Base-by-base conservation (phyloP, 768 basidiomycete species). In the Pulveroboletus sp. region DNA sequence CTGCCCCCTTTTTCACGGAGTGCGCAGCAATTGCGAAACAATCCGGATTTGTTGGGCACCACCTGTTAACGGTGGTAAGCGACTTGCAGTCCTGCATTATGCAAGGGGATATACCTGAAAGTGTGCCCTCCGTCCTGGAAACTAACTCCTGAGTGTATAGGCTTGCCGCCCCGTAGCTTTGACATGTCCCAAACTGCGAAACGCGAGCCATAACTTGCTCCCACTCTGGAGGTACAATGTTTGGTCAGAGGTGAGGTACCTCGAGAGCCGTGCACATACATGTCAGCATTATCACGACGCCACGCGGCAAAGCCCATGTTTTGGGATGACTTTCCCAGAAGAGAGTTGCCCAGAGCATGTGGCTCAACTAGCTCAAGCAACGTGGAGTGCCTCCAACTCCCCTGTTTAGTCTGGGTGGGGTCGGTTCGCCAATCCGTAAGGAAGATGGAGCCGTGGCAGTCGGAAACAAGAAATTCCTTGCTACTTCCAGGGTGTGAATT, bases 401-500 rank as follows among this genome's bases (percentile, higher is more conserved):
- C 77, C 47, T 74, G 73, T 47, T 76, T 77, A 17, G 67, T 69
- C 47, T 60, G 76, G 11, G 76, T 75, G 1, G 83, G 83, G 60
- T 89, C 85, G 6, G 83, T 78, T 47, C 85, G 80, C 89, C 89
- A 92, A 69, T 92, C 87, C n/a, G 83, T 81, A 41, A 90, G 66
- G 65, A 83, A 89, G 41, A 91, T 71, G 27, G 81, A 83, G 31
- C 89, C 89, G 32, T 77, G 79, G 47, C 74, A 77, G 67, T 92
- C 89, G 2, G 87, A 78, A 47, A 90, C 83, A 26, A 92, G 74
- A 59, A 92, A 81, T 57, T 89, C 89, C 64, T 86, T 90, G 72
- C 81, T 80, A 28, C 82, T 85, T 12, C 73, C 72, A 3, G 86
- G 81, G 59, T 92, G 90, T 26, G 85, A 77, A 63, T 75, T 72